Evolutionary conservation across 371 early-diverging fungal species (phyloP).

Genomic region (Apophysomyces elegans): DNA sequence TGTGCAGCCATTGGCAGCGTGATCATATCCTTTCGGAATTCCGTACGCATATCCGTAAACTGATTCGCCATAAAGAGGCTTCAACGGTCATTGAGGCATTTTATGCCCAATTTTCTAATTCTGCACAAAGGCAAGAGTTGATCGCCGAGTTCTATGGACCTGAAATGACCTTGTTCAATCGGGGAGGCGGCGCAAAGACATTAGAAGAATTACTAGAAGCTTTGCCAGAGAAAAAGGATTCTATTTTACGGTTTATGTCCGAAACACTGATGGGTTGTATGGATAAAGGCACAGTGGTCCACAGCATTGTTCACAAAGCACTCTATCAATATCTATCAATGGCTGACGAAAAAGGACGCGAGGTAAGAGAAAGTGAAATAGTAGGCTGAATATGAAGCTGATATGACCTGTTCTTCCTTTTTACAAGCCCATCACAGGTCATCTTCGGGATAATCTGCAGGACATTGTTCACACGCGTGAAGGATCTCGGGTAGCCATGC

Average conservation of each 20-base stretch:
- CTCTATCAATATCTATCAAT: conserved; percentile 81
- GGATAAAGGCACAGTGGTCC: conserved; percentile 84
- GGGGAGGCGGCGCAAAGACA: conserved; percentile 53
- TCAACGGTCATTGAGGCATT: conserved; percentile 85
- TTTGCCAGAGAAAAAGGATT: conserved; percentile 79
- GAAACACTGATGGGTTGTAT: conserved; percentile 73
- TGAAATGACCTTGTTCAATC: conserved; percentile 81
- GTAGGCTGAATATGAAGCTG: background rate
- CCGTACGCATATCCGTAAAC: conserved; percentile 78
- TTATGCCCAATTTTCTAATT: conserved; percentile 81
- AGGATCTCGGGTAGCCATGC: conserved; percentile 85
- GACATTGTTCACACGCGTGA: conserved; percentile 92
- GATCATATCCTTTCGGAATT: conserved; percentile 80
- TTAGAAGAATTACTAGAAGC: conserved; percentile 68
- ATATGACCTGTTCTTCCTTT: conserved; percentile 5
- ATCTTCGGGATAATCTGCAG: conserved; percentile 82
- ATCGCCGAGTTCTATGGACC: conserved; percentile 94
- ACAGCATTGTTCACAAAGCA: conserved; percentile 88
- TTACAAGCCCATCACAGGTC: conserved; percentile 65
- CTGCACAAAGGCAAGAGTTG: conserved; percentile 74
- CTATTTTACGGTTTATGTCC: conserved; percentile 74
- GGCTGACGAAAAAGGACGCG: conserved; percentile 64
- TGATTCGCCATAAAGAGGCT: conserved; percentile 84
- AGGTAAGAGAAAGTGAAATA: conserved; percentile 33
- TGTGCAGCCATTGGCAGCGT: conserved; percentile 69